Conservation (phyloP, 345 rosid genomes). For the Citrus cavaleriei region DNA sequence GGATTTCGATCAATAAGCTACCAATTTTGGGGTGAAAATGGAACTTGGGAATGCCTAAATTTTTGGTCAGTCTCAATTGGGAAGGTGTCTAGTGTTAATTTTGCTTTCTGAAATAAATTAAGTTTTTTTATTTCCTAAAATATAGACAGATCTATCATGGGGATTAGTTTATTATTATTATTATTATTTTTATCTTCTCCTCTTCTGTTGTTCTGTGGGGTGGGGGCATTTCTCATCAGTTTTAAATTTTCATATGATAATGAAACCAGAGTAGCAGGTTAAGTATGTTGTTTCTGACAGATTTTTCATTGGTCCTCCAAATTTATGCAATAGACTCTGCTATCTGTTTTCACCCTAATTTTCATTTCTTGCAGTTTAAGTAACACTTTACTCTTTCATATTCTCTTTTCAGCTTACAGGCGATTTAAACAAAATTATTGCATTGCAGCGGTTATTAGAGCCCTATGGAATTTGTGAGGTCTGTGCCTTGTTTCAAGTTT, state of each 20-base stretch:
- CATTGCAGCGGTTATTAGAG: conserved; percentile 53
- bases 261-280: not conserved
- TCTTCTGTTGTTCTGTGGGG: too few species aligned
- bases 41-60: not conserved
- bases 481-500: not conserved
- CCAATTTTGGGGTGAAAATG: not conserved
- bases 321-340: not conserved
- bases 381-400: not conserved
- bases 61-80: not conserved
- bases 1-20: not conserved
- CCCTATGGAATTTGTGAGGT: conserved; percentile 77
- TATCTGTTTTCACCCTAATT: not conserved
- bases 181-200: too few species aligned
- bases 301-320: not conserved
- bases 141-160: too few species aligned
- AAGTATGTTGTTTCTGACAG: not conserved
- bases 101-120: too few species aligned
- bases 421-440: conserved; percentile 61
- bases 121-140: too few species aligned
- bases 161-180: too few species aligned
- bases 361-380: not conserved
- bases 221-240: too few species aligned
- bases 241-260: too few species aligned
- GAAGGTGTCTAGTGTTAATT: not conserved
- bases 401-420: conserved; percentile 51